Evolutionary conservation across 1,284 basidiomycete species (phyloP), one percentile per base, ranked within the genome.

Genomic region (Pseudozyma thailandica): DNA sequence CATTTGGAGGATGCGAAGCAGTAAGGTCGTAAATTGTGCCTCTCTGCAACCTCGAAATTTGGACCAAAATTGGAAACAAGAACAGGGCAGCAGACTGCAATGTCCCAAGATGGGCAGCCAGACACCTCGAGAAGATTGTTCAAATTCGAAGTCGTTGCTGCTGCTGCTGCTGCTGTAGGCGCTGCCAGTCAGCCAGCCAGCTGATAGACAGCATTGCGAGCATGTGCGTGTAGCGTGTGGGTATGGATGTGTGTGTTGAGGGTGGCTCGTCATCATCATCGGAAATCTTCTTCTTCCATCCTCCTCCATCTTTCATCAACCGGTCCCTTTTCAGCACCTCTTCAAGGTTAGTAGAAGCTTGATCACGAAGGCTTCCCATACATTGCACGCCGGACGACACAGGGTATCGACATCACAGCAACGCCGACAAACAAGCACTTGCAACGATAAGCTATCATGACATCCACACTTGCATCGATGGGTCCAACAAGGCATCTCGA

Each of bases 301-400:
- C 47, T 57, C 50, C 66, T 52, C 41, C 52, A 59, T 63, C 66
- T 70, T 53, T 59, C 60, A 60, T 63, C 56, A 48, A 70, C 56
- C 66, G 66, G 66, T 70, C 56, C 54, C 44, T 51, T 16, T 48
- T 55, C 56, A 56, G 43, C 66, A 60, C 63, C 56, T 56, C 59
- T 54, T 66, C 66, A 63, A 70, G 66, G 66, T 70, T 70, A 70
- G 66, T 70, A 63, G 52, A 25, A 31, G 27, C n/a, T n/a, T 35
- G 23, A 35, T 16, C 37, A 39, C 35, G 27, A 28, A n/a, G 21
- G 38, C 43, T 37, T 50, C 28, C 47, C 41, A 30, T 20, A 38
- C 37, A 15, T 30, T 42, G 49, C 21, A n/a, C 21, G 39, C 21
- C 39, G 23, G 13, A 45, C 43, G 33, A 43, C 53, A 48, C 46